Evolutionary conservation across 306 rosid genomes (phyloP).

Genomic region (Herpetospermum pedunculosum): DNA sequence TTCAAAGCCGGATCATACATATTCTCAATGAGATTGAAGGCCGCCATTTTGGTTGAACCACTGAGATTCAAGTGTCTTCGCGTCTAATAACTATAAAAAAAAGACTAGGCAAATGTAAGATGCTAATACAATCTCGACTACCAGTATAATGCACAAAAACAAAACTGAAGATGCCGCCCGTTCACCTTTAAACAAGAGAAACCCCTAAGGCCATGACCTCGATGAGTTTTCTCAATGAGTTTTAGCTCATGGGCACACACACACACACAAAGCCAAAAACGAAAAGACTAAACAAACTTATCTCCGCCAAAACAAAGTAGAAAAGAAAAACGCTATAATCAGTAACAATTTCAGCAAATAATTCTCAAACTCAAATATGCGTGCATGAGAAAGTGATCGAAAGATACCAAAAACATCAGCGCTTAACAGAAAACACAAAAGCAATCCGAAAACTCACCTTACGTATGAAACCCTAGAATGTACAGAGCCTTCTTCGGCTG

Average conservation of each 20-base stretch:
- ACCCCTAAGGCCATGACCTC: neutral
- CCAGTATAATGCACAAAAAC: neutral
- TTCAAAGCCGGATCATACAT: slow-evolving; percentile 60
- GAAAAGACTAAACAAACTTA: neutral
- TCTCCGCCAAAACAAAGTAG: neutral
- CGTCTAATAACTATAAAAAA: neutral
- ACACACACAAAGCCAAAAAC: neutral
- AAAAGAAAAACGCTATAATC: neutral
- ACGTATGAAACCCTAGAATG: neutral
- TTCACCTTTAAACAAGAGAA: neutral
- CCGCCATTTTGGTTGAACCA: slow-evolving; percentile 33
- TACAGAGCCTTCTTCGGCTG: neutral
- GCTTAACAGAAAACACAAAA: neutral
- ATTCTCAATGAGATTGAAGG: slow-evolving; percentile 36
- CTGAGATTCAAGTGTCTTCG: neutral
- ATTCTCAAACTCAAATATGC: neutral
- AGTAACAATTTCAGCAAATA: neutral
- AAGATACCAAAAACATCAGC: neutral
- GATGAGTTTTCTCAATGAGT: neutral
- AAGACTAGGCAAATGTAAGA: neutral
- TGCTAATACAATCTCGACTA: neutral
- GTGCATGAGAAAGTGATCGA: neutral
- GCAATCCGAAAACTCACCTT: neutral
- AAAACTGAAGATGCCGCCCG: neutral
- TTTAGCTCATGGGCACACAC: neutral